Conservation (phyloP, 2,329 filamentous ascomycete genomes). For the Daldinia sp. region DNA sequence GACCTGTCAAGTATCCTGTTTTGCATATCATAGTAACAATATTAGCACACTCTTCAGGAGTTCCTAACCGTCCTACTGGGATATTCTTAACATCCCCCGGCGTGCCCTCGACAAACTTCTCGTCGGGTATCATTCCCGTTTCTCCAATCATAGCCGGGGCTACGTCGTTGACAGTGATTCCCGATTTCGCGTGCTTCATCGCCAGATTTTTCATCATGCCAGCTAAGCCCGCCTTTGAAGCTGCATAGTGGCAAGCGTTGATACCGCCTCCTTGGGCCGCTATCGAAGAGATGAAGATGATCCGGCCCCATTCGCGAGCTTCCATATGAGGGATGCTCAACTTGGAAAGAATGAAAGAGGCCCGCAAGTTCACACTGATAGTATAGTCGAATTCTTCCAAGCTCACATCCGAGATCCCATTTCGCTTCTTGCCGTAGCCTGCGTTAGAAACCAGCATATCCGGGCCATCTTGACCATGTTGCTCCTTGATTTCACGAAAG, state of each 20-base stretch:
- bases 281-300: slow-evolving; percentile 71
- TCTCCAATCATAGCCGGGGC: slow-evolving; percentile 73
- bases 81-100: slow-evolving; percentile 67
- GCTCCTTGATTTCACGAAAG: slow-evolving; percentile 60
- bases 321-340: slow-evolving; percentile 69
- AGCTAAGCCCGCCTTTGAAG: slow-evolving; percentile 68
- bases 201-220: slow-evolving; percentile 73
- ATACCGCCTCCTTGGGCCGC: slow-evolving; percentile 69
- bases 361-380: slow-evolving; percentile 67
- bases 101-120: slow-evolving; percentile 58
- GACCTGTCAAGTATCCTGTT: slow-evolving; percentile 68
- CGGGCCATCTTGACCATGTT: slow-evolving; percentile 60
- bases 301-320: slow-evolving; percentile 66
- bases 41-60: slow-evolving; percentile 67
- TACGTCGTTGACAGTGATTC: slow-evolving; percentile 74
- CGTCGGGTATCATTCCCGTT: slow-evolving; percentile 69
- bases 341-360: slow-evolving; percentile 69
- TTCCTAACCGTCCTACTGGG: slow-evolving; percentile 65
- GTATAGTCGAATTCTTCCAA: slow-evolving; percentile 72
- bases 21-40: slow-evolving; percentile 66
- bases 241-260: slow-evolving; percentile 69
- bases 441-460: slow-evolving; percentile 74
- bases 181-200: slow-evolving; percentile 64
- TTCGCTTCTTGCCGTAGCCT: slow-evolving; percentile 69
- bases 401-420: slow-evolving; percentile 64